Evolutionary conservation across 2,329 filamentous ascomycete species (phyloP), one percentile per base, ranked within the genome.

Genomic region (Colletotrichum chlorophyti): DNA sequence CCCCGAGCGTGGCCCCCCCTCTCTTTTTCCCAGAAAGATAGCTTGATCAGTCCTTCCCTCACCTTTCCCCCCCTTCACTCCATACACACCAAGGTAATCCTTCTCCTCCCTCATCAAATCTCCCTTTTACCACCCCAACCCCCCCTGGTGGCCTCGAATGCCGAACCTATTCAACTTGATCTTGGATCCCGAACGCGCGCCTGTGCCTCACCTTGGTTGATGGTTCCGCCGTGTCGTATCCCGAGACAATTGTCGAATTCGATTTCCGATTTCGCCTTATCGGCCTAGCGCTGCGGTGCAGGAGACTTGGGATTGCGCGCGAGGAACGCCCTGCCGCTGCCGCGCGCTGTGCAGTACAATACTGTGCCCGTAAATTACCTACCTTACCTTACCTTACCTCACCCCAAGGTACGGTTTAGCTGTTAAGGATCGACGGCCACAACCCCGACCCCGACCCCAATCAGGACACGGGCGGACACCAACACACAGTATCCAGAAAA

Each of bases 191-290:
- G 32, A 51, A 37, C 21, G 53, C 37, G 27, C 42, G 37, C 57
- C 34, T 31, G 21, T 45, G 53, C 23, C 53, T 50, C 42, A 53
- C 21, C 52, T 43, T 31, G 27, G 48, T 65, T 64, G 42, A 65
- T 62, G 63, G 54, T 53, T 51, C 24, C 52, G 43, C 38, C 38
- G 17, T 59, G 27, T 19, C 38, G 49, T 49, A 32, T 51, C 40
- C 54, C 55, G 45, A 57, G 54, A 54, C 55, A 51, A 59, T 58
- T 51, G 50, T 61, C 63, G 42, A 58, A 34, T 45, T 60, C 51
- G 19, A 48, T 31, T 37, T 53, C 51, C 35, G 35, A 58, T 32
- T 24, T 46, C 46, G 55, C 50, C 59, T 46, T 46, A 49, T 52
- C 57, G 41, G 55, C 47, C 53, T 55, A 63, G 61, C 54, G 58